These are phyloP conservation scores for Jackrogersella minutella DNA, from an alignment of 495 filamentous ascomycete species.

Conservation along the genomic window DNA sequence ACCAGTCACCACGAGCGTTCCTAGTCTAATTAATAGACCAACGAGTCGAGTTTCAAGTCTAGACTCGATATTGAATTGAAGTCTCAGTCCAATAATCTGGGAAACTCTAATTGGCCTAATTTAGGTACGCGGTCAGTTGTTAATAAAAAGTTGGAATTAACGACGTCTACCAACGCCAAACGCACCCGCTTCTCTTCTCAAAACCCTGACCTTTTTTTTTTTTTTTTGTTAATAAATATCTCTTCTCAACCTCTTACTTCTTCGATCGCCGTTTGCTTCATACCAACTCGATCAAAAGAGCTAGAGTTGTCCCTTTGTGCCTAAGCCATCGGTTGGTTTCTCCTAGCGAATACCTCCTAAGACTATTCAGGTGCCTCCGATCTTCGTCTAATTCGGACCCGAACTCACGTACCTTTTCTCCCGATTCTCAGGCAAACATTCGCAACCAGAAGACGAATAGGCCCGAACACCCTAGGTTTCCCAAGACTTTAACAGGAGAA, in stretches of 20 bases:
- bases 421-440: conserved; percentile 32
- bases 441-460: conserved; percentile 25
- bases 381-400: conserved; percentile 37
- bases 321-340: conserved; percentile 24
- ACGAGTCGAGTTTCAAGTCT: neutral
- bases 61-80: too few species aligned
- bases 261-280: conserved; percentile 22
- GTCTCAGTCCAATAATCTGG: neutral
- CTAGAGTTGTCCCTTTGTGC: conserved; percentile 11
- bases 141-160: conserved; percentile 16
- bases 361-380: conserved; percentile 17
- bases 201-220: conserved; percentile 1
- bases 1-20: neutral
- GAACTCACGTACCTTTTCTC: conserved; percentile 21
- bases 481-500: conserved; percentile 29
- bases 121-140: conserved; percentile 16
- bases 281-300: conserved; percentile 7
- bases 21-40: conserved; percentile 1
- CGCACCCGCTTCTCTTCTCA: neutral
- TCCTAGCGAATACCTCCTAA: conserved; percentile 18
- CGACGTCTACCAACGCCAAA: neutral
- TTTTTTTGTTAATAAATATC: neutral
- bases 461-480: conserved; percentile 34
- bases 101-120: conserved; percentile 23
- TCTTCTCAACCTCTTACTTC: neutral